phyloP scores from a whole-genome alignment of 345 rosid genomes.

The Hibiscus mutabilis region DNA sequence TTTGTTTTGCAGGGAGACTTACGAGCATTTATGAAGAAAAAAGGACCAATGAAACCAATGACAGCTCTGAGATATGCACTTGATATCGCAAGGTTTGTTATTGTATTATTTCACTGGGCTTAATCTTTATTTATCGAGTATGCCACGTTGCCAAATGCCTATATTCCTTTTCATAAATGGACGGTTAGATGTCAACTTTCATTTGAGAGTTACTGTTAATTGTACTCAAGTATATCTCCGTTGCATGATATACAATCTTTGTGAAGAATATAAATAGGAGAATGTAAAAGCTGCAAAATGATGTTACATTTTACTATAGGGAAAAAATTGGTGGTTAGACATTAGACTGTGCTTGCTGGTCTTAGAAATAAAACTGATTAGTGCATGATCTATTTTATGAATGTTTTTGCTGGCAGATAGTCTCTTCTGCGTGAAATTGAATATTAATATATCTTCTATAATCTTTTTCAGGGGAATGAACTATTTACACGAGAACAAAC shows the following conservation, averaged over 20 bases:
- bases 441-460: conserved; percentile 1
- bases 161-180: neutral
- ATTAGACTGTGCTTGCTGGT: neutral
- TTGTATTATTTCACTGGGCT: neutral
- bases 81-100: conserved; percentile 86
- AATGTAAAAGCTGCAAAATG: neutral
- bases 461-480: conserved; percentile 78
- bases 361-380: neutral
- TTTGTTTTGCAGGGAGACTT: conserved; percentile 66
- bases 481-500: conserved; percentile 85
- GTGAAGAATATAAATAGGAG: neutral
- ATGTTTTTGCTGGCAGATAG: neutral
- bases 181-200: neutral
- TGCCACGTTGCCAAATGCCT: neutral
- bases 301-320: neutral
- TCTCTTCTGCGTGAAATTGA: neutral
- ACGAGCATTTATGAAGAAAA: conserved; percentile 43
- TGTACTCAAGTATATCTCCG: neutral
- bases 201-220: neutral
- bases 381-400: neutral
- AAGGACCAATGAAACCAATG: conserved; percentile 51
- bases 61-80: conserved; percentile 73
- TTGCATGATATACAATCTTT: neutral
- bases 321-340: neutral
- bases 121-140: neutral